phyloP scores from a whole-genome alignment of 208 protist genomes.

The Leishmania mexicana region DNA sequence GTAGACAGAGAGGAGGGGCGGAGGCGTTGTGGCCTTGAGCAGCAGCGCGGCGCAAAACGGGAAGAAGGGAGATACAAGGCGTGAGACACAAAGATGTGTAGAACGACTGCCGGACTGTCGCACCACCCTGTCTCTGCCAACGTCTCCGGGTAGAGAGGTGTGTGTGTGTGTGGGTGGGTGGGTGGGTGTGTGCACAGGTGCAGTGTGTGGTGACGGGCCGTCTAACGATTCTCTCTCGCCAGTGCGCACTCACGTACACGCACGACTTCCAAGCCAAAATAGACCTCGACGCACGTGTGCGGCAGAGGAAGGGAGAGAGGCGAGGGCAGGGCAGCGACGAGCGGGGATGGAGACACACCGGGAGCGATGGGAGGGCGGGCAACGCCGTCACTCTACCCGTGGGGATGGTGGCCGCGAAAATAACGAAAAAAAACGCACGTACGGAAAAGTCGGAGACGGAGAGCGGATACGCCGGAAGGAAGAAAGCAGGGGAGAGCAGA shows the following conservation, averaged over 20 bases:
- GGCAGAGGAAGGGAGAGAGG: conserved; percentile 1
- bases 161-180: neutral
- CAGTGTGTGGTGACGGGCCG: neutral
- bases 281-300: neutral
- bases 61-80: neutral
- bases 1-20: neutral
- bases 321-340: conserved; percentile 4
- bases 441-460: neutral
- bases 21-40: neutral
- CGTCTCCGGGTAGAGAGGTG: neutral
- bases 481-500: neutral
- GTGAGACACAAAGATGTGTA: neutral
- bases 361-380: neutral
- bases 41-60: neutral
- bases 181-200: too few species aligned
- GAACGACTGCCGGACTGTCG: neutral
- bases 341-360: neutral
- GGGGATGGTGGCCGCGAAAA: neutral
- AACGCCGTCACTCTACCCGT: neutral
- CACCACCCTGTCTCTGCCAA: neutral
- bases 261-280: neutral
- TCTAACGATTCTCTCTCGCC: neutral
- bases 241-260: neutral
- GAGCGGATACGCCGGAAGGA: neutral
- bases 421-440: neutral